Evolutionary conservation across 805 yeast species (phyloP).

Genomic region (Metschnikowia lunata): DNA sequence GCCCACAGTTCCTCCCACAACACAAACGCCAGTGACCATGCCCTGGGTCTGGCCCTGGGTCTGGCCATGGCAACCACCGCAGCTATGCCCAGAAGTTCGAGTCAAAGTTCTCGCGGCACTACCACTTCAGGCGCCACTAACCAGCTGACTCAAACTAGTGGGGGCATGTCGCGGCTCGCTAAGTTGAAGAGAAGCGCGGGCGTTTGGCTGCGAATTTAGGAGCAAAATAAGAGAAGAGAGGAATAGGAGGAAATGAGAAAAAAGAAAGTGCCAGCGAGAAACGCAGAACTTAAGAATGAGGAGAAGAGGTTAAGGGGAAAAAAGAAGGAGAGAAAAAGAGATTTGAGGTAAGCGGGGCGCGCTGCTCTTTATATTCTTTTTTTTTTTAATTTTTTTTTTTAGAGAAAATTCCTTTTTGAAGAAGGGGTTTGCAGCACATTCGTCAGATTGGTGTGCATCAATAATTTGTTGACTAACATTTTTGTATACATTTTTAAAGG

Average conservation of each 20-base stretch:
- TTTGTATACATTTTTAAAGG: no score
- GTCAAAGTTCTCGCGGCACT: conserved; percentile 15
- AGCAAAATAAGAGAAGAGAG: neutral
- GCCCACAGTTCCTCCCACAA: conserved; percentile 1
- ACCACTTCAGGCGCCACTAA: conserved; percentile 11
- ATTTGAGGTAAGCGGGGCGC: no score
- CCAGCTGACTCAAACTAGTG: neutral
- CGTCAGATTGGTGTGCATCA: no score
- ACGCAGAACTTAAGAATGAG: no score
- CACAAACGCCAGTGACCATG: neutral
- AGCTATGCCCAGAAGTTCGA: conserved; percentile 16
- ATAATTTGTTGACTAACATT: no score
- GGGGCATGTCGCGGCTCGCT: neutral
- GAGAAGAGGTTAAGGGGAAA: no score
- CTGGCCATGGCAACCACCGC: conserved; percentile 1
- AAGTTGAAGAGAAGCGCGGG: neutral
- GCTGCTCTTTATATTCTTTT: no score
- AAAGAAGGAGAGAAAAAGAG: neutral
- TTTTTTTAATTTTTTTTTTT: no score
- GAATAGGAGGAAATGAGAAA: no score
- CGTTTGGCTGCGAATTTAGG: neutral
- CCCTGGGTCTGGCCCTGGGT: neutral
- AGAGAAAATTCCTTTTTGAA: no score
- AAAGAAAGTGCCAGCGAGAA: no score
- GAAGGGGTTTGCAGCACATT: no score